phyloP scores from a whole-genome alignment of 441 rosid genomes.

The California macrophylla region DNA sequence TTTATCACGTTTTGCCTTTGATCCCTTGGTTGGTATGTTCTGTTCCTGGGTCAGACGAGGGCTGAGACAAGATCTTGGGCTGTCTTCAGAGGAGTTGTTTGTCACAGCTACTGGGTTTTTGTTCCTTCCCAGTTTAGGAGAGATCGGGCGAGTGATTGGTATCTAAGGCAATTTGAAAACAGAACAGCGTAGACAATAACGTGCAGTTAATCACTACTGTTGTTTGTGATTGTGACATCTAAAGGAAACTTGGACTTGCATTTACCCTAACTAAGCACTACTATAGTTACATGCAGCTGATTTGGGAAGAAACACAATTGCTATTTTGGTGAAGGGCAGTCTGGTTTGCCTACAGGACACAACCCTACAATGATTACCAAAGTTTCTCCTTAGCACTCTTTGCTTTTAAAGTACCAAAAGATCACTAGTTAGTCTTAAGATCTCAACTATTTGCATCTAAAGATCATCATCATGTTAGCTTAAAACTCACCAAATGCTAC shows the following conservation, averaged over 20 bases:
- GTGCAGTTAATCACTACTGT: too few species aligned
- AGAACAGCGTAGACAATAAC: background rate
- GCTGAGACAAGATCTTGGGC: conserved; percentile 19
- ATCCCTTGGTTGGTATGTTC: conserved; percentile 25
- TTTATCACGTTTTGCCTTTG: conserved; percentile 25
- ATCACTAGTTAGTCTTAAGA: background rate
- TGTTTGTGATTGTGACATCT: too few species aligned
- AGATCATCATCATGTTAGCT: background rate
- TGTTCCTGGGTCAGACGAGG: conserved; percentile 22
- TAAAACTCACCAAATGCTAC: background rate
- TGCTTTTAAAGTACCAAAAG: too few species aligned
- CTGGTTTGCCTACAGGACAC: background rate
- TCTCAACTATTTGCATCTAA: background rate
- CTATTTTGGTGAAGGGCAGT: too few species aligned
- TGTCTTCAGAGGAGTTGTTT: conserved; percentile 28
- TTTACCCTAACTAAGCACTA: background rate
- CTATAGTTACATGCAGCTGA: background rate
- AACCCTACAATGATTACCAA: background rate
- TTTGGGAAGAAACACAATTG: background rate
- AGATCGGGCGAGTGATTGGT: conserved; percentile 69
- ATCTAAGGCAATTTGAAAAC: conserved; percentile 32
- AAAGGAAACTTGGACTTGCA: too few species aligned
- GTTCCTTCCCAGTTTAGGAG: conserved; percentile 85
- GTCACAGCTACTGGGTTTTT: conserved; percentile 36
- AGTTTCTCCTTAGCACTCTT: background rate